Conservation (phyloP, 1,284 basidiomycete genomes). For the Porodaedalea pini region DNA sequence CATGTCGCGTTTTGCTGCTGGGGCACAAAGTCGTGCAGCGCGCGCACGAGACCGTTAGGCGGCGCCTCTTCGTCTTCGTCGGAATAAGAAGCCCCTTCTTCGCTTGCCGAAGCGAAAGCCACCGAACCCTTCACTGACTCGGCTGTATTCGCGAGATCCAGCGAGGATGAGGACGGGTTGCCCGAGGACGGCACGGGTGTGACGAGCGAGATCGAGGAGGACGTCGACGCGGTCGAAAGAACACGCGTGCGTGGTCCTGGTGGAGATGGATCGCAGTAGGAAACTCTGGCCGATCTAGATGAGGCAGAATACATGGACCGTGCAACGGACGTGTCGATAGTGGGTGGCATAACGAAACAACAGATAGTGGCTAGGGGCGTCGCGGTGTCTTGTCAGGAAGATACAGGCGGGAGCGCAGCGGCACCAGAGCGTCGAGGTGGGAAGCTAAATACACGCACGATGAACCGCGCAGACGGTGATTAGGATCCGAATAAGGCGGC, state of each 20-base stretch:
- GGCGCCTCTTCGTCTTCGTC: constrained; percentile 11
- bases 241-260: constrained; percentile 28
- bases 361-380: neutral
- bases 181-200: constrained; percentile 53
- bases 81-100: constrained; percentile 6
- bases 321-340: constrained; percentile 21
- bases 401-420: neutral
- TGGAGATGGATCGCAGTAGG: neutral
- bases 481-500: constrained; percentile 8
- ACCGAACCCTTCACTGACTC: neutral
- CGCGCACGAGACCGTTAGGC: constrained; percentile 64
- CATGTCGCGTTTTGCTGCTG: constrained; percentile 74
- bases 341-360: constrained; percentile 17
- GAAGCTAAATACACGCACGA: neutral
- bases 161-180: constrained; percentile 50
- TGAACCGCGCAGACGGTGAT: neutral
- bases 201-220: constrained; percentile 50
- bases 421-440: neutral
- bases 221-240: constrained; percentile 50
- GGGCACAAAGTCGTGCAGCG: constrained; percentile 84
- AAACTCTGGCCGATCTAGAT: neutral
- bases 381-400: neutral
- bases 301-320: constrained; percentile 16
- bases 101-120: constrained; percentile 3
- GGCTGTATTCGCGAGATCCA: constrained; percentile 33